Base-by-base conservation (phyloP, 2,329 filamentous ascomycete genomes). In the Colletotrichum echinochloae region DNA sequence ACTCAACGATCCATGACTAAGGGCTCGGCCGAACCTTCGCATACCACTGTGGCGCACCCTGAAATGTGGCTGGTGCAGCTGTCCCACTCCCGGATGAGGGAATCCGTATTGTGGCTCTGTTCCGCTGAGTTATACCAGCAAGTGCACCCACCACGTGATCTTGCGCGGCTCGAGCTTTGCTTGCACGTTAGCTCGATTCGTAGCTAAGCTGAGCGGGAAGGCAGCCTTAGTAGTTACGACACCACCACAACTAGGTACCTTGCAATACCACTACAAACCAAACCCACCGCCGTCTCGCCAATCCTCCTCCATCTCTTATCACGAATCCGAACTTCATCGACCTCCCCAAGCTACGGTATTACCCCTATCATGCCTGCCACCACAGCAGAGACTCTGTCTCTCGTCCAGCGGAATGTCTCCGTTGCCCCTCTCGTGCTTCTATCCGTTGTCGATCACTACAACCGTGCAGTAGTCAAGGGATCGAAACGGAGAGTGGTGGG, bases 361-460 rank as follows among this genome's bases (percentile, higher is more conserved):
- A 65, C 63, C 63, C 63, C 63, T 73, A 89, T 79, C 81, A 98
- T 98, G 95, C 95, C 95, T 84, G 91, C 95, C 82, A 98, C 95
- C 75, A 98, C 95, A 81, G 94, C 95, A 83, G 95, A 98, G 87
- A 97, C 95, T 75, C 91, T 98, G 81, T 97, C 94, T 76, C 92
- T 98, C 81, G 94, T 98, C 81, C 95, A 91, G 78, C 91, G 94
- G 83, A 97, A 92, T 83, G 96, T 99, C 83, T 97, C 95, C 76
- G 95, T 99, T 83, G 96, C 96, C 78, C 96, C 96, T 77, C 91
- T 99, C 81, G 96, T 99, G 78, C 94, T 99, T 76, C 94, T 99
- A 79, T 98, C 95, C 74, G 95, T 92, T 76, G 96, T 97, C 88
- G 96, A 99, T 86, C 96, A 99, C 85, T 99, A 97, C 86, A 97